Percentiles rank a stretch among this genome's conserved stretches.
phyloP scores from a whole-genome alignment of 805 yeast genomes.

The Candida corydali region DNA sequence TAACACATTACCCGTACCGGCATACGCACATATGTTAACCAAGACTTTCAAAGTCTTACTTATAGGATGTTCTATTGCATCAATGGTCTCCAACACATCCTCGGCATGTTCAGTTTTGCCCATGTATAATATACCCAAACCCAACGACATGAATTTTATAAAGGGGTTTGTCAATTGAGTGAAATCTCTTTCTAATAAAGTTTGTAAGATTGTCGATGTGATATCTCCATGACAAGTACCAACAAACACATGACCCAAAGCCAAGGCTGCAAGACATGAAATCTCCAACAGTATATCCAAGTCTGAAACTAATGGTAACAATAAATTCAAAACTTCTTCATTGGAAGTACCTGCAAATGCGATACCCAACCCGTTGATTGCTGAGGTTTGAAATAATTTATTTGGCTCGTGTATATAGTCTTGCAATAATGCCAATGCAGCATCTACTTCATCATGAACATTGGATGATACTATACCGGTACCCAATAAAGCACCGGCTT shows the following conservation, averaged over 20 bases:
- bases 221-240: constrained; percentile 95
- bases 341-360: constrained; percentile 94
- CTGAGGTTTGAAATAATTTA: constrained; percentile 65
- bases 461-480: constrained; percentile 90
- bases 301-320: constrained; percentile 82
- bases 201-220: constrained; percentile 86
- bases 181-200: constrained; percentile 80
- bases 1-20: constrained; percentile 96
- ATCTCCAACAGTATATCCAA: constrained; percentile 70
- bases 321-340: constrained; percentile 71
- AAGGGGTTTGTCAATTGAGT: constrained; percentile 78
- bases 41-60: constrained; percentile 83
- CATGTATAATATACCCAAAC: constrained; percentile 86
- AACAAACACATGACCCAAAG: constrained; percentile 90
- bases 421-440: constrained; percentile 79
- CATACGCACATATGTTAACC: constrained; percentile 89
- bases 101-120: constrained; percentile 93
- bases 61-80: constrained; percentile 94
- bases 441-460: constrained; percentile 93
- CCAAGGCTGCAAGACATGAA: constrained; percentile 80
- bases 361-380: constrained; percentile 87
- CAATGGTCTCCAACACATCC: constrained; percentile 89
- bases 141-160: constrained; percentile 86
- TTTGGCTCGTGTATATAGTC: constrained; percentile 72
- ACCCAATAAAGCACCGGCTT: constrained; percentile 96